A percentile compares a stretch with the other conserved stretches of the same genome.
phyloP scores from a whole-genome alignment of 2,329 filamentous ascomycete genomes.

The Calonectria pseudoreteaudii region DNA sequence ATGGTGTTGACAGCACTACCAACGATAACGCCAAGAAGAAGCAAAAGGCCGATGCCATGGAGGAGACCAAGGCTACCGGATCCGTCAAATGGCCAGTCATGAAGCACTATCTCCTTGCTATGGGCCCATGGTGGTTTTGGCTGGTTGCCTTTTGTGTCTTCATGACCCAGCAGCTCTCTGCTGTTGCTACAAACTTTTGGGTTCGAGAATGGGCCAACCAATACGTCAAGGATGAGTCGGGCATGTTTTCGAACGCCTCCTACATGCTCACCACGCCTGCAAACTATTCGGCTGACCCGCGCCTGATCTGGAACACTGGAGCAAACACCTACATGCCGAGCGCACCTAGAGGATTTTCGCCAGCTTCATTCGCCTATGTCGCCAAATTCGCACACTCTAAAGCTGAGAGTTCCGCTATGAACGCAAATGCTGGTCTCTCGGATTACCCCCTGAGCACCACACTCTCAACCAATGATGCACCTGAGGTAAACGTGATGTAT shows the following conservation, averaged over 20 bases:
- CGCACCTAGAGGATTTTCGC: conserved; percentile 39
- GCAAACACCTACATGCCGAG: conserved; percentile 39
- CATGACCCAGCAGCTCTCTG: conserved; percentile 83
- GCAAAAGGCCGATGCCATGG: conserved; percentile 64
- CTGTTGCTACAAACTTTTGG: conserved; percentile 92
- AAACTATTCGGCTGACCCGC: neutral
- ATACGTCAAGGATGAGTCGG: conserved; percentile 68
- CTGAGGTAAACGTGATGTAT: conserved; percentile 82
- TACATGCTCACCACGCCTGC: neutral
- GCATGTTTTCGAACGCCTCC: conserved; percentile 15
- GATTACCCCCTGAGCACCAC: neutral
- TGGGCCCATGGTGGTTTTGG: conserved; percentile 99
- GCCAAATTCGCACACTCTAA: conserved; percentile 50
- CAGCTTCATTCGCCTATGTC: conserved; percentile 51
- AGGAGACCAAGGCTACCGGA: conserved; percentile 85
- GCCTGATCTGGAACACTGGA: conserved; percentile 25
- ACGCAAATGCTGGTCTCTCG: conserved; percentile 23
- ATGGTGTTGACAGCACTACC: conserved; percentile 60
- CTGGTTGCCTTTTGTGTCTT: conserved; percentile 80
- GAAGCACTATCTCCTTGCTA: conserved; percentile 84
- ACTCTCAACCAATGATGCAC: conserved; percentile 33
- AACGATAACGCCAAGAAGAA: conserved; percentile 58
- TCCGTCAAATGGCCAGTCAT: conserved; percentile 91
- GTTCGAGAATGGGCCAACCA: conserved; percentile 96
- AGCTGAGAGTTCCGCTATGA: neutral